Evolutionary conservation across 2,329 filamentous ascomycete genomes (phyloP).

Genomic region (Xylariomycetidae sp.): DNA sequence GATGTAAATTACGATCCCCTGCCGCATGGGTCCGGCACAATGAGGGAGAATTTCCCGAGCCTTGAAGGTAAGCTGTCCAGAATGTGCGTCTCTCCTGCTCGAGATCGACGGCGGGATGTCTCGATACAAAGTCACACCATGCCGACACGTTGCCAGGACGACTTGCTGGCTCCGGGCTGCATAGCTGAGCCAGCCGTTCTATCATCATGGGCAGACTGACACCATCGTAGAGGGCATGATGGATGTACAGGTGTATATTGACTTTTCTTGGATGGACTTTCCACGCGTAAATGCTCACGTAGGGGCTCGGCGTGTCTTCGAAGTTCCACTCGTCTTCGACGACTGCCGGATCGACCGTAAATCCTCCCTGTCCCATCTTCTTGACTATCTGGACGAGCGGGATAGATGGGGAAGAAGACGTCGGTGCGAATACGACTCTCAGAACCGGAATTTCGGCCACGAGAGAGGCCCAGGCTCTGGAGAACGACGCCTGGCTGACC

Average conservation of each 20-base stretch:
- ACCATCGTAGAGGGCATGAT: slow-evolving; percentile 87
- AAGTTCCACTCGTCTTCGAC: slow-evolving; percentile 17
- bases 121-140: slow-evolving; percentile 22
- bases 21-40: no score
- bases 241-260: slow-evolving; percentile 56
- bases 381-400: slow-evolving; percentile 64
- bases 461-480: slow-evolving; percentile 58
- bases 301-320: slow-evolving; percentile 16
- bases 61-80: slow-evolving; percentile 45
- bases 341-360: no score
- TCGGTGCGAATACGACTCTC: slow-evolving; percentile 61
- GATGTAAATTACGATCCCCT: no score
- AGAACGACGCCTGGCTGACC: slow-evolving; percentile 36
- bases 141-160: neutral
- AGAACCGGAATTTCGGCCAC: slow-evolving; percentile 57
- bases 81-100: slow-evolving; percentile 25
- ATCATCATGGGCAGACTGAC: slow-evolving; percentile 68
- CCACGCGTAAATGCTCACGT: slow-evolving; percentile 19
- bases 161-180: slow-evolving; percentile 1
- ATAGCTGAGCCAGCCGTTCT: slow-evolving; percentile 29
- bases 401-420: slow-evolving; percentile 32
- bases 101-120: slow-evolving; percentile 13
- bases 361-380: no score
- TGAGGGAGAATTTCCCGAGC: slow-evolving; percentile 6
- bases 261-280: slow-evolving; percentile 16